These are phyloP conservation scores for Yarrowia hollandica DNA, from an alignment of 805 yeast species.

Conservation along the genomic window DNA sequence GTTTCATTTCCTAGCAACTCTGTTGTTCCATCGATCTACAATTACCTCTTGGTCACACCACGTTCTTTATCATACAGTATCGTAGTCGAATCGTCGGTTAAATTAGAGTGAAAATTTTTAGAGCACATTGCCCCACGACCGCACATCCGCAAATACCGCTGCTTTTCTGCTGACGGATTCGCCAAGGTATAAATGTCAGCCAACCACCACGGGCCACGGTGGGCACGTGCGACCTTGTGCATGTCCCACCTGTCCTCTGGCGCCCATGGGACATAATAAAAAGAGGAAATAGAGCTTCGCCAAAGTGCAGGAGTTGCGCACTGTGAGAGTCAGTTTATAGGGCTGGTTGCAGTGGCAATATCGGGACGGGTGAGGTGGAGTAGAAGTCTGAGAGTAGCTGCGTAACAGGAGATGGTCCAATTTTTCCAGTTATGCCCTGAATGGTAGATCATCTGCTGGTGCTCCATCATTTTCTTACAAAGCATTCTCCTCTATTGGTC, in stretches of 20 bases:
- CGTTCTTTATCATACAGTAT: too few species aligned
- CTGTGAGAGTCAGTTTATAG: neutral
- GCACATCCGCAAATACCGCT: too few species aligned
- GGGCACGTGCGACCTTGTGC: slow-evolving; percentile 10
- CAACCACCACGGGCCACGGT: neutral
- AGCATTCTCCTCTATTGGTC: too few species aligned
- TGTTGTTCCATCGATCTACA: too few species aligned
- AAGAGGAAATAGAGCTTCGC: slow-evolving; percentile 17
- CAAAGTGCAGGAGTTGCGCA: slow-evolving; percentile 1
- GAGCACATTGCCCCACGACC: too few species aligned
- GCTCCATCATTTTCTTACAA: too few species aligned
- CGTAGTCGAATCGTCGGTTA: too few species aligned
- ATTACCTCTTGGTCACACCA: too few species aligned
- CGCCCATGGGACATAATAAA: neutral
- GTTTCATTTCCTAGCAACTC: too few species aligned
- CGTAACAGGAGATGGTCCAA: too few species aligned
- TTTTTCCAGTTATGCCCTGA: too few species aligned
- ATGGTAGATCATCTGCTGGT: too few species aligned
- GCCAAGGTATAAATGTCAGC: neutral
- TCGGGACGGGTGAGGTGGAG: neutral
- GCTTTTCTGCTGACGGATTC: neutral
- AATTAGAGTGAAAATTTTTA: slow-evolving; percentile 5
- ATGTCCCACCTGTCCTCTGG: neutral
- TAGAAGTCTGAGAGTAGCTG: neutral
- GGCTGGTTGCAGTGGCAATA: neutral